phyloP scores from a whole-genome alignment of 345 rosid genomes.

The Sisymbrium irio region DNA sequence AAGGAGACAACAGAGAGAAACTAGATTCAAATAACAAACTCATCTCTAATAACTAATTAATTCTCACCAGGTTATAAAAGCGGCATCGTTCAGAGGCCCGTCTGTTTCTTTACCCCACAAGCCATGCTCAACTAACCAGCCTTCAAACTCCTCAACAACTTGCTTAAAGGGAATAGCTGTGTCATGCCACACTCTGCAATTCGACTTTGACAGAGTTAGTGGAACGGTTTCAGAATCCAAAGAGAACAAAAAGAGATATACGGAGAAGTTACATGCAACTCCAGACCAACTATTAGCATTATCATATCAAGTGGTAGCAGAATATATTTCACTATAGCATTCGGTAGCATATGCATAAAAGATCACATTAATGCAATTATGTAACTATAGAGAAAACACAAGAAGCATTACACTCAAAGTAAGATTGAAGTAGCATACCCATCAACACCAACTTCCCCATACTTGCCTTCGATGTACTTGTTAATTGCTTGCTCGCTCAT shows the following conservation, averaged over 20 bases:
- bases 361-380: not conserved
- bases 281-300: constrained; percentile 1
- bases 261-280: not conserved
- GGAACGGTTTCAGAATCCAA: not conserved
- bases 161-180: constrained; percentile 81
- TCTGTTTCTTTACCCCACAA: constrained; percentile 56
- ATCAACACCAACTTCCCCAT: constrained; percentile 86
- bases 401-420: not conserved
- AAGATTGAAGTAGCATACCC: constrained; percentile 48
- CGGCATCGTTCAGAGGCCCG: constrained; percentile 61
- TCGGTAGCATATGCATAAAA: not conserved
- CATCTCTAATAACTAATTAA: not conserved
- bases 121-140: constrained; percentile 64
- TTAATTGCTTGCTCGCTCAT: constrained; percentile 72
- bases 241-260: not conserved
- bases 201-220: not conserved
- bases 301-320: not conserved
- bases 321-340: not conserved
- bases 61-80: constrained; percentile 89
- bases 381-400: not conserved
- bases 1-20: not conserved
- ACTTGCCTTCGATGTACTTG: constrained; percentile 76
- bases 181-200: constrained; percentile 93
- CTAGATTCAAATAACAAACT: not conserved
- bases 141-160: constrained; percentile 76